Evolutionary conservation across 495 filamentous ascomycete genomes (phyloP), one percentile per base, ranked within the genome.

Genomic region (Chaetomium tenue): DNA sequence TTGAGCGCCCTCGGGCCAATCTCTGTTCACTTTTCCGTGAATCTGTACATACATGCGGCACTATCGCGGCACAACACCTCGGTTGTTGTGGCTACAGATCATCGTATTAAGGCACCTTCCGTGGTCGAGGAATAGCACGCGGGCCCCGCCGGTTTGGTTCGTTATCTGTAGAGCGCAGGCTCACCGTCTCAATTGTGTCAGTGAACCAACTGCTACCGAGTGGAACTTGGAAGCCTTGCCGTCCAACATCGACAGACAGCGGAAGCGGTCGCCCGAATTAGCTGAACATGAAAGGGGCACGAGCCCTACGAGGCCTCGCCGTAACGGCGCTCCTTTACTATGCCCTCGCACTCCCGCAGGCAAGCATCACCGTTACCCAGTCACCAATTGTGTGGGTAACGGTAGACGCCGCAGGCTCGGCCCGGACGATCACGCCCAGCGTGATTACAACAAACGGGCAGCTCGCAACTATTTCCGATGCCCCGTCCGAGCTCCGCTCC

Each of bases 321-420:
- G 26, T 58, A 26, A 39, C 47, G n/a, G n/a, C 52, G 5, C 18
- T 63, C n/a, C 28, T 67, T 11, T 47, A 59, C 15, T 42, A 59
- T 12, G 63, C 64, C 0, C 20, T 69, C 23, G 50, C 67, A 11
- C 59, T 66, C 16, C 70, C 67, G 15, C 71, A 67, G 44, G 58
- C 42, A 25, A 48, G 42, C 52, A 51, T 63, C 12, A 54, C 64
- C 33, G 58, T 60, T 39, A 25, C 51, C 44, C 37, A 40, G 4
- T 58, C 66, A 7, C 61, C 63, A 3, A 58, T 64, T 30, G 60
- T 60, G 0, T 76, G 74, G 74, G 69, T 76, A 1, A 67, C 67
- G 2, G 67, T 76, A 39, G 65, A 72, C 64, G 20, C 60, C 11
- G 13, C 44, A 22, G 73, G 71, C 59, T 23, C 33, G 9, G 68